Percentiles rank a stretch among this genome's conserved stretches.
Conservation (phyloP, 2,329 filamentous ascomycete species). For the Daldinia sp. region DNA sequence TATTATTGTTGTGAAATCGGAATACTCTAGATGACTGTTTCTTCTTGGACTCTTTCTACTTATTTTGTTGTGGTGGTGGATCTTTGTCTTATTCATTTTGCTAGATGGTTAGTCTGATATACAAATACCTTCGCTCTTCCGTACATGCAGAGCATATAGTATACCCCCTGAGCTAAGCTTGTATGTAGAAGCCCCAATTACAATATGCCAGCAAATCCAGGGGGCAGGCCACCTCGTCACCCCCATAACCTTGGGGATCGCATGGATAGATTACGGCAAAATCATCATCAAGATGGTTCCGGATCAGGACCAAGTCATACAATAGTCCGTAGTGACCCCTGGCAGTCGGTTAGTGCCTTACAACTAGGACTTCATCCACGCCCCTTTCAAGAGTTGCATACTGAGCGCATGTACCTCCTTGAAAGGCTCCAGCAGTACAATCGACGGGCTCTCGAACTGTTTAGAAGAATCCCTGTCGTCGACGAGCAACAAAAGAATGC, state of each 20-base stretch:
- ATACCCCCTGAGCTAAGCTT: background rate
- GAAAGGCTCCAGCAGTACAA: slow-evolving; percentile 58
- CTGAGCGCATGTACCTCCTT: slow-evolving; percentile 62
- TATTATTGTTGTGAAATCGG: slow-evolving; percentile 7
- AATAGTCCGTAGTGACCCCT: slow-evolving; percentile 26
- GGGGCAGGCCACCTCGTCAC: background rate
- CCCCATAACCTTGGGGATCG: background rate
- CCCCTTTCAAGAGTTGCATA: slow-evolving; percentile 57
- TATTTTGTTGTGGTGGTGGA: background rate
- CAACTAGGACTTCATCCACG: slow-evolving; percentile 54
- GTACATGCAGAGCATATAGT: background rate
- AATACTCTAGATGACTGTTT: slow-evolving; percentile 20
- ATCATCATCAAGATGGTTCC: background rate
- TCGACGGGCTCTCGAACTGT: slow-evolving; percentile 54
- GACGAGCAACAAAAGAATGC: slow-evolving; percentile 51
- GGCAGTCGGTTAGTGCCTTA: slow-evolving; percentile 34
- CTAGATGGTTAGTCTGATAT: background rate
- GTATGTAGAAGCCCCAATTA: background rate
- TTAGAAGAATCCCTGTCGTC: slow-evolving; percentile 54
- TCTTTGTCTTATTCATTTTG: slow-evolving; percentile 9
- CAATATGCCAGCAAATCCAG: slow-evolving; percentile 19
- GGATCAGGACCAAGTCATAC: slow-evolving; percentile 1
- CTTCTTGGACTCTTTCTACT: slow-evolving; percentile 8
- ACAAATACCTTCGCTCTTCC: background rate
- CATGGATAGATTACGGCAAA: background rate